phyloP scores from a whole-genome alignment of 2,329 filamentous ascomycete species.

The Leptographium wingfieldii region DNA sequence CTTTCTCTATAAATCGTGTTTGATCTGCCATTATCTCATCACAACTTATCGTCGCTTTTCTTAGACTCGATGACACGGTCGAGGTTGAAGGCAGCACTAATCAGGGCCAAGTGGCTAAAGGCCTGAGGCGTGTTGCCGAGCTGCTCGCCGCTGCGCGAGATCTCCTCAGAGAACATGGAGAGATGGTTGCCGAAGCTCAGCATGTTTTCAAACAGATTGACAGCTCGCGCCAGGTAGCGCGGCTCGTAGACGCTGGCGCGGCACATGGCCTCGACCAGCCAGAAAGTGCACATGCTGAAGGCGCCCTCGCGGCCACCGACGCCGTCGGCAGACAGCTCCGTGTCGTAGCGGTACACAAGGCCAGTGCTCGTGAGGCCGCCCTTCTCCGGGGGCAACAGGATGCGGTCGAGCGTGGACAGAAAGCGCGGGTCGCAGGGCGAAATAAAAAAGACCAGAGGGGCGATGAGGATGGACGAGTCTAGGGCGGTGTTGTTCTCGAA shows the following conservation, averaged over 20 bases:
- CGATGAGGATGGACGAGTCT: constrained; percentile 64
- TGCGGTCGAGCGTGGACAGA: constrained; percentile 56
- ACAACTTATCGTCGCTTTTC: constrained; percentile 13
- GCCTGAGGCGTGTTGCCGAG: constrained; percentile 70
- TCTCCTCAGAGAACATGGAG: constrained; percentile 70
- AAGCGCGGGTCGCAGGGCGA: constrained; percentile 67
- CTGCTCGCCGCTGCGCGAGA: constrained; percentile 61
- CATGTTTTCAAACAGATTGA: constrained; percentile 68
- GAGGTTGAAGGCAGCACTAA: constrained; percentile 67
- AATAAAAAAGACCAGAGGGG: constrained; percentile 69
- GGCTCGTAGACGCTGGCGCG: constrained; percentile 51
- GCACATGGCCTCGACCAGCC: constrained; percentile 68
- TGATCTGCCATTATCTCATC: background rate
- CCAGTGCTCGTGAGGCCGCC: constrained; percentile 64
- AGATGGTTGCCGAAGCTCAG: constrained; percentile 65
- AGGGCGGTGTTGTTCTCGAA: constrained; percentile 59
- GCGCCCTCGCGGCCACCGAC: constrained; percentile 64
- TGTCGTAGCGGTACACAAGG: constrained; percentile 65
- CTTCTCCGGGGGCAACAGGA: constrained; percentile 59
- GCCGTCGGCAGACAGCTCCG: constrained; percentile 56
- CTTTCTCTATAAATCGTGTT: background rate
- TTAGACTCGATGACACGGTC: constrained; percentile 34
- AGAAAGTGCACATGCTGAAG: constrained; percentile 74
- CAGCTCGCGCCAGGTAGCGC: constrained; percentile 48
- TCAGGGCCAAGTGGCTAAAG: constrained; percentile 62